Evolutionary conservation across 2,329 filamentous ascomycete species (phyloP), one percentile per base, ranked within the genome.

Genomic region (Aspergillus pseudoviridinutans): DNA sequence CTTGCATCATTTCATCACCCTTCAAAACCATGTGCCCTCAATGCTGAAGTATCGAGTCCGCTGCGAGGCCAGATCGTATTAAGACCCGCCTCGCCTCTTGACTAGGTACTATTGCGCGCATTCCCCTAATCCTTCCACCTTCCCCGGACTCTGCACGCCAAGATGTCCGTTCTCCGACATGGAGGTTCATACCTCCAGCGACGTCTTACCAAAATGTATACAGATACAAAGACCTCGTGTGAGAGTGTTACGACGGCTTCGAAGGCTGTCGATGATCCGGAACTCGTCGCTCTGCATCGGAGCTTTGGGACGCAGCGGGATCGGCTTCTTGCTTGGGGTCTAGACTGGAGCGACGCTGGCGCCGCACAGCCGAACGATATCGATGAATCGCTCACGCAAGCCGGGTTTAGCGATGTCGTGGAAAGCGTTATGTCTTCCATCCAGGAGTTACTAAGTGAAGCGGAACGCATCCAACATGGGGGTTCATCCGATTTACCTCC

Each of bases 281-380:
- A 86, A 56, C 78, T 84, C 12, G 77, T 80, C 25, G 78, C 80
- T 28, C 74, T 87, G 41, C 81, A 86, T 62, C 80, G 80, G 57
- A 84, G 83, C 64, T 85, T 85, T 66, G 78, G 83, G 58, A 85
- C 84, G 54, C 85, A 88, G 66, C 84, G 85, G 67, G 84, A 87
- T 68, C 76, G 85, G 22, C 74, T 87, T 50, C 79, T 87, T 44
- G 81, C 84, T 32, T 88, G 85, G 85, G 85, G 85, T 50, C 73
- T 87, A 57, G 83, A 87, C 68, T 88, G 85, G 85, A 85, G 80
- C 70, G 85, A 87, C 68, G 84, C 82, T 58, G 81, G 79, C 63
- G 81, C 80, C 59, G 79, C 78, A 17, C 74, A 79, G 53, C 79
- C 82, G 57, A 83, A 80, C 63, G 81, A 85, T 70, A 87, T 87